Evolutionary conservation across 495 filamentous ascomycete genomes (phyloP), one percentile per base, ranked within the genome.

Genomic region (Durotheca rogersii): DNA sequence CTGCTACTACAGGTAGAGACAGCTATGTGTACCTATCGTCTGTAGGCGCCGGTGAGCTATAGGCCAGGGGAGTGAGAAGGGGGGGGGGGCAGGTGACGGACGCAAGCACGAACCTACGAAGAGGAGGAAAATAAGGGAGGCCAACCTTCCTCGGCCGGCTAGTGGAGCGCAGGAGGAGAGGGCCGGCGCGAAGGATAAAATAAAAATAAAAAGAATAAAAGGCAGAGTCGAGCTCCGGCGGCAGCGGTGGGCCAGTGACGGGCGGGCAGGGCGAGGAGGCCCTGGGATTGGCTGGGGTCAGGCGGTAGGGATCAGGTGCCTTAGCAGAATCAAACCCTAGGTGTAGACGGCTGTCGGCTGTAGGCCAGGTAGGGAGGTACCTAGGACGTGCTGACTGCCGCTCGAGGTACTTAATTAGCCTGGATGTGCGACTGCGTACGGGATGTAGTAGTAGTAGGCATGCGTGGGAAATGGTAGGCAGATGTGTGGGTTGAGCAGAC

Each of bases 301-400:
- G 46, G 30, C 45, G 37, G 37, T 45, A 59, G 45, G 56, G 56
- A 59, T 59, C 56, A 59, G 50, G 56, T 54, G 56, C 41, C 50
- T 39, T 54, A 9, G 23, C 41, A 50, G 44, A 50, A 51, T 39
- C 45, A 59, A 59, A 32, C 54, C 44, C 21, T 32, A 48, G 52
- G 45, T 19, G 23, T 27, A 27, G 23, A 27, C 9, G 23, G 9
- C 9, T 27, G 23, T 27, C 23, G 23, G 9, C 9, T 27, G 23
- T 27, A 27, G 23, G 23, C 23, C n/a, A n/a, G n/a, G n/a, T n/a
- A n/a, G n/a, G n/a, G n/a, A n/a, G n/a, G n/a, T n/a, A n/a, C n/a
- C n/a, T n/a, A n/a, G n/a, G n/a, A n/a, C n/a, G n/a, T n/a, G n/a
- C n/a, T n/a, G n/a, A n/a, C n/a, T n/a, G n/a, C n/a, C n/a, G n/a